Evolutionary conservation across 176 grass and related monocot species (phyloP), one percentile per base, ranked within the genome.

Genomic region (bread wheat (Triticum aestivum)): DNA sequence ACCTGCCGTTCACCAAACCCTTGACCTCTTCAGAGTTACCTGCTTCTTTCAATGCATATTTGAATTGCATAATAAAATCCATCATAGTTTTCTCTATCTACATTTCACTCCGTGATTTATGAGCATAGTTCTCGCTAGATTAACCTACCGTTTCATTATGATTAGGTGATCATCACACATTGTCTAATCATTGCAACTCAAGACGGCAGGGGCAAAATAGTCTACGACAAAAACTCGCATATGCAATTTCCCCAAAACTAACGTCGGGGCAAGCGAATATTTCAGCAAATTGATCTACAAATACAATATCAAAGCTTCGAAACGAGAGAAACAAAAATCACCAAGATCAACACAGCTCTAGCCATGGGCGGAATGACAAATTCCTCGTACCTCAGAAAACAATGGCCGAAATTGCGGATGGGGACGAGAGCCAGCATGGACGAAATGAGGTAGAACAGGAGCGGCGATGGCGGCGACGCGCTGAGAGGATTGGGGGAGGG

Each of bases 1-100:
- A 76, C 20, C 13, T 70, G 15, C 73, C 49, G 15, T 86, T 52
- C 71, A 70, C 83, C 83, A 37, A 89, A 81, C 78, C 29, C 59
- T 83, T 11, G 71, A 90, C 79, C 14, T 39, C 84, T 86, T 86
- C 84, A 82, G 38, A 42, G 12, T 72, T 37, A 69, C 20, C 13
- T 70, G 15, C 73, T 68, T 78, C 30, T 77, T 51, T 18, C 17
- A 26, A 34, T 51, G 29, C 9, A 49, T 42, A 41, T 23, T 83
- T 38, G 67, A 71, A 71, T 23, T 59, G 6, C 21, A 26, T 17
- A 67, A 20, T 29, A 70, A 38, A 82, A 17, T 30, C 35, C 29
- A 5, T 9, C 18, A 56, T 42, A 23, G 1, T 42, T 87, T 75
- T 11, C 29, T 17, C 18, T 65, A 9, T 21, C 18, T 59, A 62